Evolutionary conservation across 2,329 filamentous ascomycete genomes (phyloP), one percentile per base, ranked within the genome.

Genomic region (Penicillium sp.): DNA sequence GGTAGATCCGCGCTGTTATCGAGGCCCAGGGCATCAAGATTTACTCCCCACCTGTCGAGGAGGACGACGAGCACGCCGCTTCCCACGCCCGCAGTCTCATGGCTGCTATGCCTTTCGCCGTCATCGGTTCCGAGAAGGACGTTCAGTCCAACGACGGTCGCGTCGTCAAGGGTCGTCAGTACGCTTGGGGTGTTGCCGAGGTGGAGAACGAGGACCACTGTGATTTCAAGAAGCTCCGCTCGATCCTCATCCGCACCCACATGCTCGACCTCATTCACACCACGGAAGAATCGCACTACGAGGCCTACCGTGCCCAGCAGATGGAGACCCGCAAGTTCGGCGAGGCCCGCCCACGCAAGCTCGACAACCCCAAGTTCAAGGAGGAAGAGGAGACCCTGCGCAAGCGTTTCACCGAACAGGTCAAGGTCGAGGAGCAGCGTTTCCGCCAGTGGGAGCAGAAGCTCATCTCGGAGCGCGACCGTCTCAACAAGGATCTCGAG

Each of bases 291-390:
- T 88, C 92, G 69, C 94, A 99, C 84, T 99, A 99, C 82, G 94
- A 99, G 79, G 93, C 91, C 57, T 99, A 99, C 83, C 93, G 94
- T 69, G 94, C 94, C 51, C 91, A 96, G 78, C 95, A 99, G 80
- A 99, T 99, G 94, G 94, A 99, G 83, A 99, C 94, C 47, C 87
- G 94, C 80, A 99, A 99, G 81, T 97, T 99, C 68, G 94, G 94
- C 78, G 95, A 99, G 81, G 93, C 92, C 56, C 88, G 93, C 65
- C 94, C 94, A 67, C 85, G 93, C 78, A 99, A 99, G 86, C 83
- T 99, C 68, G 94, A 99, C 81, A 99, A 99, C 83, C 94, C 94
- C 80, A 99, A 99, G 83, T 99, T 97, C 86, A 99, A 99, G 86
- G 94, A 99, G 77, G 94, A 99, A 79, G 94, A 99, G 75, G 94